phyloP scores from a whole-genome alignment of 257 asterid species.

The Capsicum rhomboideum region DNA sequence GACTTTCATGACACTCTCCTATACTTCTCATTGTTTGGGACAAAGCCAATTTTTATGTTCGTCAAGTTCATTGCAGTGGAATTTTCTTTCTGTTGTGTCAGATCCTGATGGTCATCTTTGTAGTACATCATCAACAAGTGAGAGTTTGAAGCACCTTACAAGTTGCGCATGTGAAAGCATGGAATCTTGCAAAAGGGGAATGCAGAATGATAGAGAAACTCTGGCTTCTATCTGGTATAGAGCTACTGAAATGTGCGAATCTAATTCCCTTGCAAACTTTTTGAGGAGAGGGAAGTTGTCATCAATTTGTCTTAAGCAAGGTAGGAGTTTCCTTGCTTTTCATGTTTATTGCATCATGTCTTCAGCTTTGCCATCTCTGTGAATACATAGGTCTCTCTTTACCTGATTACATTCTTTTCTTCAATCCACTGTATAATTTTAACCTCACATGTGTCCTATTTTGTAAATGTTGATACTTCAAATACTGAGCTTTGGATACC shows the following conservation, averaged over 20 bases:
- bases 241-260: constrained; percentile 44
- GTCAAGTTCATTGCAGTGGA: neutral
- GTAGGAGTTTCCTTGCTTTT: constrained; percentile 19
- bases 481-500: neutral
- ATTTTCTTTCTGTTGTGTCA: constrained; percentile 1
- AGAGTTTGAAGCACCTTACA: constrained; percentile 52
- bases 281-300: constrained; percentile 60
- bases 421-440: neutral
- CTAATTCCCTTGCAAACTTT: constrained; percentile 49
- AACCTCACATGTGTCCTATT: neutral
- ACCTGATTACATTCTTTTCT: neutral
- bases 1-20: neutral
- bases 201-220: constrained; percentile 28
- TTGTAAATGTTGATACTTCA: neutral
- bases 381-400: neutral
- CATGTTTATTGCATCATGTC: neutral
- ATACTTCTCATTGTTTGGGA: neutral
- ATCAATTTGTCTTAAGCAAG: constrained; percentile 46
- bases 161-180: constrained; percentile 31
- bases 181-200: constrained; percentile 22
- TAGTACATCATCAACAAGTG: constrained; percentile 64
- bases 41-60: neutral
- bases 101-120: constrained; percentile 52
- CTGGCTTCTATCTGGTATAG: constrained; percentile 56
- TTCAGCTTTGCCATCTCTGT: neutral